phyloP scores from a whole-genome alignment of 2,329 filamentous ascomycete genomes.

The Knufia petricola region DNA sequence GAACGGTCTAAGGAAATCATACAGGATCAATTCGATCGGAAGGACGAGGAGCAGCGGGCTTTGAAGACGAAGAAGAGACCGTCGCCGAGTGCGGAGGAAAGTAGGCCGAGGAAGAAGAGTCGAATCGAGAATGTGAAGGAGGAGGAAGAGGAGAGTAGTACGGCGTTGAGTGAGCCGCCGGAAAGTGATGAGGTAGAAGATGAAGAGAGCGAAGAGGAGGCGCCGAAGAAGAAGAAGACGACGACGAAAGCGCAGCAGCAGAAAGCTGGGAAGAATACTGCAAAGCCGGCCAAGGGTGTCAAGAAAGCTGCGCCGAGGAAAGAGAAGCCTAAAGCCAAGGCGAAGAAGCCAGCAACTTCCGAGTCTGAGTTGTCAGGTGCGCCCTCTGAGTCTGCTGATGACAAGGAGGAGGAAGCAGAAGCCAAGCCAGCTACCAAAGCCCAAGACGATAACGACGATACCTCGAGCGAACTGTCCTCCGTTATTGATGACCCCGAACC shows the following conservation, averaged over 20 bases:
- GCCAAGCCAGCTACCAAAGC: conserved; percentile 12
- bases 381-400: not conserved
- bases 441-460: conserved; percentile 12
- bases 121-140: conserved; percentile 14
- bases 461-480: conserved; percentile 59
- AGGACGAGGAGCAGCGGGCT: conserved; percentile 12
- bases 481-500: conserved; percentile 64
- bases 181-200: conserved; percentile 12
- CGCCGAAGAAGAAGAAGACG: conserved; percentile 7
- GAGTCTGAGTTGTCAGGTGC: conserved; percentile 3
- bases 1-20: conserved; percentile 44
- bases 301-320: not conserved
- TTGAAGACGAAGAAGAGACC: not conserved
- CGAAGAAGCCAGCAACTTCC: not conserved
- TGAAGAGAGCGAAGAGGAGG: conserved; percentile 10
- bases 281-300: not conserved
- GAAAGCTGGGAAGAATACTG: conserved; percentile 1
- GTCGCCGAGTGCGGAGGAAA: too few relatives aligned
- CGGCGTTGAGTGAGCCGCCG: conserved; percentile 8
- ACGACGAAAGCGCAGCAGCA: too few relatives aligned
- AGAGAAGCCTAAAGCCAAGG: conserved; percentile 7
- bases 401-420: conserved; percentile 8
- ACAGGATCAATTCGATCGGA: conserved; percentile 39
- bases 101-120: conserved; percentile 15
- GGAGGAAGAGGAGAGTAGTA: conserved; percentile 13